A percentile compares a stretch with the other conserved stretches of the same genome.
Conservation (phyloP, 2,329 filamentous ascomycete genomes). For the Cadophora sp. region DNA sequence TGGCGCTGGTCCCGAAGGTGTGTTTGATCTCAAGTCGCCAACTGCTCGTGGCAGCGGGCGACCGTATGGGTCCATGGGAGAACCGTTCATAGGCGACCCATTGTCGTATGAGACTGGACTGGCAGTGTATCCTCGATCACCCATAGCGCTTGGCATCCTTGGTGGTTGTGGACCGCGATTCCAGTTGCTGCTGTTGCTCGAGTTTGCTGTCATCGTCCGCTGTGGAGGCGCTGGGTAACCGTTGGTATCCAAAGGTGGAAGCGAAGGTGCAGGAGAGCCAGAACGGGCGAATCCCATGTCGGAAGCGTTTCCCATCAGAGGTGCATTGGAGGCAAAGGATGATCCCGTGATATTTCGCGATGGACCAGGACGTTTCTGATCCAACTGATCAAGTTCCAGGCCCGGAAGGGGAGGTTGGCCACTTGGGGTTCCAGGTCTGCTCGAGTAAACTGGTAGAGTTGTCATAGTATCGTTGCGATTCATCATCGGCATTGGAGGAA, state of each 20-base stretch:
- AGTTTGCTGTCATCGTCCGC: conserved; percentile 40
- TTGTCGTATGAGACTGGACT: conserved; percentile 42
- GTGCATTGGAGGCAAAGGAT: conserved; percentile 63
- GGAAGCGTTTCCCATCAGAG: conserved; percentile 65
- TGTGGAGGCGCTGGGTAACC: conserved; percentile 36
- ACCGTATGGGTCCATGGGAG: conserved; percentile 36
- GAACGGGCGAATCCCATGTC: conserved; percentile 60
- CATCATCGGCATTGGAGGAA: conserved; percentile 64
- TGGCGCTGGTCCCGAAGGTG: conserved; percentile 37
- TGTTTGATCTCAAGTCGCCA: conserved; percentile 39
- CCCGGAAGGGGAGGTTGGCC: conserved; percentile 49
- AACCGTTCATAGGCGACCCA: conserved; percentile 23
- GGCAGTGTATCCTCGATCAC: conserved; percentile 41
- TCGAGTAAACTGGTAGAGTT: conserved; percentile 68
- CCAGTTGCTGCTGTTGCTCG: conserved; percentile 37
- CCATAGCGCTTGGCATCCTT: conserved; percentile 42
- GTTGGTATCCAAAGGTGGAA: conserved; percentile 38
- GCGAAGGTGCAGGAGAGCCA: conserved; percentile 40
- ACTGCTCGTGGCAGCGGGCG: conserved; percentile 38
- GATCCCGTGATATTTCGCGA: conserved; percentile 59
- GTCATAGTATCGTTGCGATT: conserved; percentile 65
- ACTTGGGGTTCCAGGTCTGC: conserved; percentile 62
- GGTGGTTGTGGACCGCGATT: conserved; percentile 37
- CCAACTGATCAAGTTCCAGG: conserved; percentile 59
- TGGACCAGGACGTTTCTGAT: conserved; percentile 57